Conservation (phyloP, 208 protist species). For the Strigomonas galati region DNA sequence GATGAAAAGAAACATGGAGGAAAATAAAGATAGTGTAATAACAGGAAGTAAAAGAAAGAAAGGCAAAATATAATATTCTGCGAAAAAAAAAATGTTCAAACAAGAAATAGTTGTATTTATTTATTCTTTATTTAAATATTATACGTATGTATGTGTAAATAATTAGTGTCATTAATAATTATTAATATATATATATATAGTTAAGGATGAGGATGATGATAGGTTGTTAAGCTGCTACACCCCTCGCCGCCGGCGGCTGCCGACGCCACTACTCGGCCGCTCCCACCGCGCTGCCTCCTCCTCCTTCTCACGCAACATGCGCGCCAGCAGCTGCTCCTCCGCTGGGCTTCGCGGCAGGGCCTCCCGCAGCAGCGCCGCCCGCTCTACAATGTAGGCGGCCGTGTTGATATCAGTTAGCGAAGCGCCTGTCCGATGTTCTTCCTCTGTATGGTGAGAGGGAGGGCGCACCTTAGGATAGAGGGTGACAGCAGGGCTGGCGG, state of each 20-base stretch:
- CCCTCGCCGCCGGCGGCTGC: background rate
- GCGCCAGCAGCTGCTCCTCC: slow-evolving; percentile 28
- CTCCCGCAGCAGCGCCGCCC: slow-evolving; percentile 25
- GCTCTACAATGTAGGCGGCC: slow-evolving; percentile 21
- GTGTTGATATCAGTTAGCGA: background rate
- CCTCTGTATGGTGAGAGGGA: no score
- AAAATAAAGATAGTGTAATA: background rate
- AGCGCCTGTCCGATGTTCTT: no score
- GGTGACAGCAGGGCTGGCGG: no score
- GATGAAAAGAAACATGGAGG: background rate
- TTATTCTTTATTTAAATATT: no score
- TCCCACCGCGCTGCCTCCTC: background rate
- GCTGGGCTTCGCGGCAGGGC: slow-evolving; percentile 26
- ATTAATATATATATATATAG: slow-evolving; percentile 7
- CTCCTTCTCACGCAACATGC: slow-evolving; percentile 25
- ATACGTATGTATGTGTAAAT: no score
- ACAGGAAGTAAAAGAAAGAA: slow-evolving; percentile 14
- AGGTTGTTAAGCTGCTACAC: no score
- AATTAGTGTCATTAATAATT: no score
- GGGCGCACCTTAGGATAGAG: no score
- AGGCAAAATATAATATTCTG: background rate
- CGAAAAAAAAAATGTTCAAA: no score
- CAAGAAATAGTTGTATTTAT: no score
- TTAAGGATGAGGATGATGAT: no score
- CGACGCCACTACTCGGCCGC: no score